These are phyloP conservation scores for Calonectria henricotiae DNA, from an alignment of 2,329 filamentous ascomycete species.

Conservation along the genomic window DNA sequence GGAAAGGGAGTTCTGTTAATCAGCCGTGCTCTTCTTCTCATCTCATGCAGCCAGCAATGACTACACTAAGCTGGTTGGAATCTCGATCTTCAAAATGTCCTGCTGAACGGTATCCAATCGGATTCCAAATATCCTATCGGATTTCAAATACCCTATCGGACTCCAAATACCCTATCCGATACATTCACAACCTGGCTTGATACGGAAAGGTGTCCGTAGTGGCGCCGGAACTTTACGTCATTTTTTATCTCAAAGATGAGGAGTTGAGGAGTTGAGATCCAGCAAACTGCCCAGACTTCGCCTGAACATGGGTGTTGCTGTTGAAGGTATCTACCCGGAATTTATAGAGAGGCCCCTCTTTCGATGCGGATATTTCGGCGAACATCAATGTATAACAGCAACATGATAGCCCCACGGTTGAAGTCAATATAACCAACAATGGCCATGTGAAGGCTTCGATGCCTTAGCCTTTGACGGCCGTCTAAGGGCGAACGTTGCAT, in stretches of 20 bases:
- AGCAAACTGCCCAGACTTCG: background rate
- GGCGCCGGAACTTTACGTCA: background rate
- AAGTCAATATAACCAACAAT: conserved; percentile 16
- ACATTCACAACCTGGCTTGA: too few species aligned
- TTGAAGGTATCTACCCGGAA: conserved; percentile 75
- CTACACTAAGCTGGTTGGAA: too few species aligned
- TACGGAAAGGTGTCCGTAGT: background rate
- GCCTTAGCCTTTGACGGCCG: background rate
- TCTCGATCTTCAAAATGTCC: too few species aligned
- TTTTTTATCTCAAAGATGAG: background rate
- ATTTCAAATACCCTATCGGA: too few species aligned
- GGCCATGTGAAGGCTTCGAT: background rate
- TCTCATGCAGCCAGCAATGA: too few species aligned
- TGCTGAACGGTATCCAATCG: too few species aligned
- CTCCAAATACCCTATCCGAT: too few species aligned
- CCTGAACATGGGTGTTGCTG: conserved; percentile 70
- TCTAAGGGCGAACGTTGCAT: background rate
- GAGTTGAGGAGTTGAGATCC: background rate
- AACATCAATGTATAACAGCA: too few species aligned
- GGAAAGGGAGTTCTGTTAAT: too few species aligned
- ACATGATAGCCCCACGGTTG: background rate
- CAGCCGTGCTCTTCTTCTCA: too few species aligned
- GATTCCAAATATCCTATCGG: too few species aligned
- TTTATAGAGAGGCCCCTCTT: conserved; percentile 64
- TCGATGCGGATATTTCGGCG: conserved; percentile 68